Evolutionary conservation across 2,329 filamentous ascomycete genomes (phyloP).

Genomic region (Tympanopsis confertula): DNA sequence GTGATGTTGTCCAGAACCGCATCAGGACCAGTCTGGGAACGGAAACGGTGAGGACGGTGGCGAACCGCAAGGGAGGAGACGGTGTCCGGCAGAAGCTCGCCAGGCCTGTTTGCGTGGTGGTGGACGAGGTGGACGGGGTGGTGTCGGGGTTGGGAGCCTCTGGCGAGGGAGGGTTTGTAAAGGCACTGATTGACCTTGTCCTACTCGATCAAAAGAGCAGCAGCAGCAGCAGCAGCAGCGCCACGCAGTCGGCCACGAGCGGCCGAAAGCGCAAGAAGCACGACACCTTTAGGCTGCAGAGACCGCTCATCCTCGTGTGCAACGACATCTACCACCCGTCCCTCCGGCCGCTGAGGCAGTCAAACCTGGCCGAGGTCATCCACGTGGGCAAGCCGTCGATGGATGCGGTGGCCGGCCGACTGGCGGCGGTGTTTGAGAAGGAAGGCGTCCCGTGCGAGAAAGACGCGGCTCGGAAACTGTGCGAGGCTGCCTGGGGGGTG

Average conservation of each 20-base stretch:
- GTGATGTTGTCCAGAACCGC: conserved; percentile 77
- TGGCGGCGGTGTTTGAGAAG: conserved; percentile 76
- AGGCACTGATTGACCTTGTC: conserved; percentile 83
- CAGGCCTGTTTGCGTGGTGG: conserved; percentile 81
- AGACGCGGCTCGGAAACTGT: conserved; percentile 76
- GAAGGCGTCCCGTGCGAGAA: conserved; percentile 82
- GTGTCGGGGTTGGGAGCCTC: conserved; percentile 66
- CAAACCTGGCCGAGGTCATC: conserved; percentile 74
- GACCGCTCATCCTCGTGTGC: conserved; percentile 87
- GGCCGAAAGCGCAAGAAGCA: conserved; percentile 57
- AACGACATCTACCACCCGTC: conserved; percentile 94
- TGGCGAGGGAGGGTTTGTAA: conserved; percentile 89
- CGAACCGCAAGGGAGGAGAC: conserved; percentile 36
- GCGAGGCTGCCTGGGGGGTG: conserved; percentile 74
- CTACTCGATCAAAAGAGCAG: conserved; percentile 75
- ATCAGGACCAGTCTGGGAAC: conserved; percentile 89
- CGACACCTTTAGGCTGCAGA: conserved; percentile 75
- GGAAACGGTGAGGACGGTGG: conserved; percentile 75
- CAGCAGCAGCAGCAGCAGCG: conserved; percentile 16
- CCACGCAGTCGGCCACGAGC: conserved; percentile 13
- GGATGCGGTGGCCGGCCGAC: conserved; percentile 70
- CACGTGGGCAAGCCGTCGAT: conserved; percentile 82
- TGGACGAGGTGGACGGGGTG: conserved; percentile 94
- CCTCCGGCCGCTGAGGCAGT: conserved; percentile 75
- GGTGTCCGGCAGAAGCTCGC: conserved; percentile 57